Conservation (phyloP, 768 basidiomycete genomes). For the Hygrophoropsis aurantiaca region DNA sequence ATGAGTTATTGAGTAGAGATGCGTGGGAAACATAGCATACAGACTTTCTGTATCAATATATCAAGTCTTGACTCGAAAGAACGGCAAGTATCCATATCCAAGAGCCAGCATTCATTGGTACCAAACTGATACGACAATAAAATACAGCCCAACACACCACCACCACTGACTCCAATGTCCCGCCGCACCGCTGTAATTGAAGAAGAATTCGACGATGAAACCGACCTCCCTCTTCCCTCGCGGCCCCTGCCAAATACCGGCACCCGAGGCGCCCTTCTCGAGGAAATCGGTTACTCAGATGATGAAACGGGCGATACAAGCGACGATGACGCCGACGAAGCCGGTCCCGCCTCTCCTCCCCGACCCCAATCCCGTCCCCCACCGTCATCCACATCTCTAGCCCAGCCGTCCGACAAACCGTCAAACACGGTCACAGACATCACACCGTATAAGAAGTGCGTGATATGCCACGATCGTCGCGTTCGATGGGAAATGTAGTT, state of each 20-base stretch:
- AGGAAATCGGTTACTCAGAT: slow-evolving; percentile 63
- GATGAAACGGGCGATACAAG: slow-evolving; percentile 40
- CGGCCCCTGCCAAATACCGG: slow-evolving; percentile 66
- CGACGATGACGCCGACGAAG: slow-evolving; percentile 33
- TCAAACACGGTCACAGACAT: slow-evolving; percentile 60
- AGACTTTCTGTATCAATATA: too few relatives aligned
- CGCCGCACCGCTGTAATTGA: slow-evolving; percentile 67
- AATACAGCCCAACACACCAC: slow-evolving; percentile 5
- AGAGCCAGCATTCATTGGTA: neutral
- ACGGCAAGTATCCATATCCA: too few relatives aligned
- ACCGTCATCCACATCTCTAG: slow-evolving; percentile 12
- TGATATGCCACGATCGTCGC: slow-evolving; percentile 14
- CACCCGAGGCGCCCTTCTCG: slow-evolving; percentile 70
- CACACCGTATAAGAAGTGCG: slow-evolving; percentile 82
- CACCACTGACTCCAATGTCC: too few relatives aligned
- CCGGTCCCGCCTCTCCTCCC: slow-evolving; percentile 59
- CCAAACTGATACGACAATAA: neutral
- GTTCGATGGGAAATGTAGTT: too few relatives aligned
- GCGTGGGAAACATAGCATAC: too few relatives aligned
- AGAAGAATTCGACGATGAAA: slow-evolving; percentile 92
- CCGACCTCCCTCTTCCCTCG: slow-evolving; percentile 80
- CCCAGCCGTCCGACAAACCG: slow-evolving; percentile 21
- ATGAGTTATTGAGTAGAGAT: too few relatives aligned
- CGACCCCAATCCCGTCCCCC: slow-evolving; percentile 22
- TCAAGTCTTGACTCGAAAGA: too few relatives aligned